Conservation (phyloP, 2,329 filamentous ascomycete genomes). For the Penicillium sp. region DNA sequence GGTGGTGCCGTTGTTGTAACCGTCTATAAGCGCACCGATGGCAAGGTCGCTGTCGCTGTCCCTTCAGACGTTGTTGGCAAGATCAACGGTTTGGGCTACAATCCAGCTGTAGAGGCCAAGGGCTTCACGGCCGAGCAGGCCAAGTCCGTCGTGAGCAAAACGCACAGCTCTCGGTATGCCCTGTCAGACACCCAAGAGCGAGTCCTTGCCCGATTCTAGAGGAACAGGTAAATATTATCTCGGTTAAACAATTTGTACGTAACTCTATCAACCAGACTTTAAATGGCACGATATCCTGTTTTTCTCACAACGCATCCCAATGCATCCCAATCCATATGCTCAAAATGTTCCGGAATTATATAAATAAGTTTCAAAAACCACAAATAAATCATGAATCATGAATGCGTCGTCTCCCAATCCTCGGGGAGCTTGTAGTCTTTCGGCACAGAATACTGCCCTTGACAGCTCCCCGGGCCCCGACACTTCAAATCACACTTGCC, state of each 20-base stretch:
- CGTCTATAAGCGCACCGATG: conserved; percentile 82
- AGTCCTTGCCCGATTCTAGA: conserved; percentile 66
- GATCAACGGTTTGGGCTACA: conserved; percentile 75
- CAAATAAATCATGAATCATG: conserved; percentile 10
- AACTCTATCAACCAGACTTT: not conserved
- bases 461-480: conserved; percentile 33
- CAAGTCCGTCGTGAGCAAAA: conserved; percentile 68
- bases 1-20: conserved; percentile 89
- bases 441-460: conserved; percentile 42
- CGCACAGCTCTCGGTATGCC: conserved; percentile 69
- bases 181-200: conserved; percentile 71
- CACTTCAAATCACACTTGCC: conserved; percentile 41
- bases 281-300: conserved; percentile 1
- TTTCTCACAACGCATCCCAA: not conserved
- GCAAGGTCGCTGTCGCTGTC: conserved; percentile 60
- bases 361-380: conserved; percentile 1
- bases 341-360: not conserved
- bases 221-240: not conserved
- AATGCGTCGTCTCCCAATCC: conserved; percentile 34
- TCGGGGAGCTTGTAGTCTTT: conserved; percentile 38
- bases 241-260: conserved; percentile 16
- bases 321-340: not conserved
- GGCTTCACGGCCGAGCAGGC: conserved; percentile 79
- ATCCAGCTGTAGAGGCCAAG: conserved; percentile 84
- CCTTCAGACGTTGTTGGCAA: conserved; percentile 63